Conservation (phyloP, 2,329 filamentous ascomycete species). For the Cordyceps cicadae region DNA sequence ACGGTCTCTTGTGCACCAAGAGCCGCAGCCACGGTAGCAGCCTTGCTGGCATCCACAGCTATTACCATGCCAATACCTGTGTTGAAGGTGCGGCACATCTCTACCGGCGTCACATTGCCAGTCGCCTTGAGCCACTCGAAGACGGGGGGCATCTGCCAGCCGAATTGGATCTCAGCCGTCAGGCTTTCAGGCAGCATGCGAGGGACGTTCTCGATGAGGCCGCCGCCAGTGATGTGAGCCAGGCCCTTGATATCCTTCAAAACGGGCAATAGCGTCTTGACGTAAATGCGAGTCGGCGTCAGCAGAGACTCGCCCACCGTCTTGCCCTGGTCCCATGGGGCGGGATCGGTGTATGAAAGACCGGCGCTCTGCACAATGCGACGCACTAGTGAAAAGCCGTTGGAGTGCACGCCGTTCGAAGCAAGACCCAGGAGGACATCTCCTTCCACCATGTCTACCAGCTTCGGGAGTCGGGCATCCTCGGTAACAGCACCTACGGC, state of each 20-base stretch:
- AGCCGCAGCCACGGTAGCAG: slow-evolving; percentile 47
- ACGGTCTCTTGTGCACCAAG: slow-evolving; percentile 69
- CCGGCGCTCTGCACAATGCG: slow-evolving; percentile 71
- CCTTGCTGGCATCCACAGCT: slow-evolving; percentile 62
- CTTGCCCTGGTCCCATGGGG: slow-evolving; percentile 63
- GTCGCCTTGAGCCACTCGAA: slow-evolving; percentile 77
- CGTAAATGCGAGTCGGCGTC: slow-evolving; percentile 89
- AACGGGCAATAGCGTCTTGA: slow-evolving; percentile 67
- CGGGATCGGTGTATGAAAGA: slow-evolving; percentile 60
- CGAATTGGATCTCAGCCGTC: slow-evolving; percentile 71
- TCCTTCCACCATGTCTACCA: slow-evolving; percentile 65
- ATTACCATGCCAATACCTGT: slow-evolving; percentile 91
- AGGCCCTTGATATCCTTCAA: slow-evolving; percentile 74
- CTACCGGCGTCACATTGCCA: slow-evolving; percentile 61
- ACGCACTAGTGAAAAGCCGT: slow-evolving; percentile 94
- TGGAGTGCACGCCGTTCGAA: slow-evolving; percentile 86
- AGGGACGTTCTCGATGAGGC: slow-evolving; percentile 87
- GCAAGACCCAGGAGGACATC: slow-evolving; percentile 80
- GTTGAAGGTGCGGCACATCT: slow-evolving; percentile 94
- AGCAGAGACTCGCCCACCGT: slow-evolving; percentile 70
- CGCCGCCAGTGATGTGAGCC: slow-evolving; percentile 94
- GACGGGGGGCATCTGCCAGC: slow-evolving; percentile 64
- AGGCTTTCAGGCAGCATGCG: slow-evolving; percentile 78
- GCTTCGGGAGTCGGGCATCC: slow-evolving; percentile 65
- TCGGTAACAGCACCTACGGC: slow-evolving; percentile 16